Evolutionary conservation across 2,329 filamentous ascomycete genomes (phyloP).

Genomic region (Botrytis aclada): DNA sequence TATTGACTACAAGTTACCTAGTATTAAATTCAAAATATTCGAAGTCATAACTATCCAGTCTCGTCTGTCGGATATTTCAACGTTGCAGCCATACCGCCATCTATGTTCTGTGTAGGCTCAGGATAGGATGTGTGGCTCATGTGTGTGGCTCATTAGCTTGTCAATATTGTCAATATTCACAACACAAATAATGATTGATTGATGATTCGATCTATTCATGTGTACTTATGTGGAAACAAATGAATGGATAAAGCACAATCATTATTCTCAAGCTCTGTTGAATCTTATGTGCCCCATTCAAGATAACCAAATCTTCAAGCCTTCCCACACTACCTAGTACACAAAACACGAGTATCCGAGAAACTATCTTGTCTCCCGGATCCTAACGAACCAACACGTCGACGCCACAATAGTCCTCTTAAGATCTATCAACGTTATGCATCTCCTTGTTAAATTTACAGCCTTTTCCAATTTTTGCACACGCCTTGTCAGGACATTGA

Average conservation of each 20-base stretch:
- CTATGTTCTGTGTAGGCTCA: neutral
- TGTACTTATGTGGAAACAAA: neutral
- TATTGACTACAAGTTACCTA: too few relatives aligned
- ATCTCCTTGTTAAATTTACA: constrained; percentile 21
- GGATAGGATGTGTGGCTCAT: neutral
- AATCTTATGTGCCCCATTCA: neutral
- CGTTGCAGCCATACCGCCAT: neutral
- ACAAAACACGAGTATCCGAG: neutral
- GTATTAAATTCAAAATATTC: neutral
- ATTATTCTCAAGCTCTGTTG: neutral
- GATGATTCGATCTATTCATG: neutral
- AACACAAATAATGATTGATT: neutral
- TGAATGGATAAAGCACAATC: neutral
- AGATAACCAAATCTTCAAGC: neutral
- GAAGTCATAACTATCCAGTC: neutral
- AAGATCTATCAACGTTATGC: constrained; percentile 22
- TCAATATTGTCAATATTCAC: neutral
- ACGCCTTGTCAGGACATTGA: constrained; percentile 20
- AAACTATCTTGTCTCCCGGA: neutral
- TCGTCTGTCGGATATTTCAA: neutral
- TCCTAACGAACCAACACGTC: constrained; percentile 9
- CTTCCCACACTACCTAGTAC: too few relatives aligned
- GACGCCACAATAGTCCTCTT: constrained; percentile 14
- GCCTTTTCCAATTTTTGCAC: constrained; percentile 19
- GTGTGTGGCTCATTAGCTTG: neutral